Evolutionary conservation across 371 early-diverging fungal genomes (phyloP).

Genomic region (Paraphysoderma sedebokerense): DNA sequence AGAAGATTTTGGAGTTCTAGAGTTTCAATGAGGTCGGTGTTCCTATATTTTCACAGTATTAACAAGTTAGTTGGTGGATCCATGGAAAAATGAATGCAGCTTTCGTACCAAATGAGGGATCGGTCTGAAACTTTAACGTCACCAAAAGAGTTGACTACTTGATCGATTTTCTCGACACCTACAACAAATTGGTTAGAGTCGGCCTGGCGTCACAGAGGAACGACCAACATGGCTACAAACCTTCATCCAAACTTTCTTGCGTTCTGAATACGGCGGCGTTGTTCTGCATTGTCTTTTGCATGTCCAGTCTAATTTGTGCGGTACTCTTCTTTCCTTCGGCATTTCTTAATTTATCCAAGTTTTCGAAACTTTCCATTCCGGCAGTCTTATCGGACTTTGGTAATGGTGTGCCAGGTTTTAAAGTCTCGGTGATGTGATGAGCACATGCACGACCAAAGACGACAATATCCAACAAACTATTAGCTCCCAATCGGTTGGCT

Average conservation of each 20-base stretch:
- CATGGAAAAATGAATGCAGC: conserved; percentile 4
- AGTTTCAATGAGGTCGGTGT: conserved; percentile 88
- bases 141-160: conserved; percentile 57
- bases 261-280: conserved; percentile 96
- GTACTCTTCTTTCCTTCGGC: conserved; percentile 63
- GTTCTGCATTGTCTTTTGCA: conserved; percentile 96
- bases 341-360: conserved; percentile 80
- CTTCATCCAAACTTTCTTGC: conserved; percentile 76
- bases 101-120: conserved; percentile 94
- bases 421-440: conserved; percentile 77
- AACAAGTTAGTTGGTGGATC: neutral
- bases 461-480: conserved; percentile 39
- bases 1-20: conserved; percentile 93
- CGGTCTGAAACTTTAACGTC: conserved; percentile 82
- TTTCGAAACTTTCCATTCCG: conserved; percentile 70
- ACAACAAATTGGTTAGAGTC: neutral
- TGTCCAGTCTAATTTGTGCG: conserved; percentile 73
- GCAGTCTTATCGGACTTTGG: conserved; percentile 65
- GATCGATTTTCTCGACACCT: conserved; percentile 61
- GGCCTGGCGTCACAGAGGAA: neutral
- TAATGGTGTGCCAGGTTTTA: conserved; percentile 73
- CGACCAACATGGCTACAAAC: conserved; percentile 8
- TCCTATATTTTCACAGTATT: too few species aligned
- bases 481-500: conserved; percentile 43
- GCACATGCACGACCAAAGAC: conserved; percentile 68